Conservation (phyloP, 2,329 filamentous ascomycete genomes). For the Aspergillus ochraceoroseus region DNA sequence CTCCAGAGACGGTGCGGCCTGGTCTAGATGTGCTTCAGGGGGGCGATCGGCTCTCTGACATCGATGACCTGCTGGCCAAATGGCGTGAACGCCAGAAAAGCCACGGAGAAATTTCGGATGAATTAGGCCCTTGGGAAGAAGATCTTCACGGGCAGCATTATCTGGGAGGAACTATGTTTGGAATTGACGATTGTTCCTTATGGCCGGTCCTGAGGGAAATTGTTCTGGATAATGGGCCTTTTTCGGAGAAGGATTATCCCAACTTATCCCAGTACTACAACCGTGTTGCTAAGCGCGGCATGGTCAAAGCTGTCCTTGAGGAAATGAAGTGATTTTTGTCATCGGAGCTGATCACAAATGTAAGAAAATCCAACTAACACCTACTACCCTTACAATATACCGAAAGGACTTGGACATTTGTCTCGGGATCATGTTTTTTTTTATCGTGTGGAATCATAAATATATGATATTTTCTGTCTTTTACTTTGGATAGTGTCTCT, state of each 20-base stretch:
- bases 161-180: conserved; percentile 34
- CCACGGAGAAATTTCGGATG: conserved; percentile 11
- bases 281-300: conserved; percentile 37
- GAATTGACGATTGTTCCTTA: conserved; percentile 43
- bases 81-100: conserved; percentile 28
- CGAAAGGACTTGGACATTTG: neutral
- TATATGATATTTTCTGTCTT: too few species aligned
- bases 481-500: too few species aligned
- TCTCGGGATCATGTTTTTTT: neutral
- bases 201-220: conserved; percentile 44
- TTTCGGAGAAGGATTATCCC: conserved; percentile 28
- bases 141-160: conserved; percentile 31
- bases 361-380: too few species aligned
- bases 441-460: neutral
- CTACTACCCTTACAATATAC: neutral
- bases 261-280: conserved; percentile 37
- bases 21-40: conserved; percentile 29
- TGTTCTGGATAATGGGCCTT: conserved; percentile 23
- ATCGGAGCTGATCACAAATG: too few species aligned
- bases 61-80: conserved; percentile 27
- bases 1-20: conserved; percentile 22
- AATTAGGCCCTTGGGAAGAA: conserved; percentile 33
- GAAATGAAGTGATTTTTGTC: conserved; percentile 12
- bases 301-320: conserved; percentile 34
- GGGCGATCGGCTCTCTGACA: conserved; percentile 26